Evolutionary conservation across 2,329 filamentous ascomycete genomes (phyloP).

Genomic region (Colletotrichum graminicola): DNA sequence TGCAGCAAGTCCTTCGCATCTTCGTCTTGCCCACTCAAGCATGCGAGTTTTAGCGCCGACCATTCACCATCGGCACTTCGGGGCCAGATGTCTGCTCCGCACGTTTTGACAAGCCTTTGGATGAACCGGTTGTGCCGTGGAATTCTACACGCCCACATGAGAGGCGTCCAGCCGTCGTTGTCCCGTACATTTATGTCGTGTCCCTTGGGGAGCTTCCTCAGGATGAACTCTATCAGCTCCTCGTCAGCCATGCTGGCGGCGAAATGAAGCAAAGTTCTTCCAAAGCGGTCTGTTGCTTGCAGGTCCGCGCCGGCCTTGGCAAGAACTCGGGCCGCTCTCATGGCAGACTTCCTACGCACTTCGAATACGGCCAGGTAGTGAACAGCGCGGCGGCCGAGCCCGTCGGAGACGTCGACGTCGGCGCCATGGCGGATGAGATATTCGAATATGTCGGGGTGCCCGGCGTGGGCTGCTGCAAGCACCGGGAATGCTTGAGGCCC

Average conservation of each 20-base stretch:
- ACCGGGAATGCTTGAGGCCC: not conserved
- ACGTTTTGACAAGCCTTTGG: not conserved
- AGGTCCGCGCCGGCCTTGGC: not conserved
- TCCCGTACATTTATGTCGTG: not conserved
- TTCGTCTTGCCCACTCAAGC: not conserved
- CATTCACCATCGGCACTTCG: not conserved
- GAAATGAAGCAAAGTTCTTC: not conserved
- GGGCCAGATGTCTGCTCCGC: not conserved
- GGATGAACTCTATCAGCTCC: not conserved
- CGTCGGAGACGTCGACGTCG: not conserved
- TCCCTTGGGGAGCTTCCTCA: not conserved
- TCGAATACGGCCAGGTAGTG: not conserved
- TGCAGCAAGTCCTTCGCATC: not conserved
- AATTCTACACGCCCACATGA: conserved; percentile 1
- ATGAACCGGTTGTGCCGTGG: not conserved
- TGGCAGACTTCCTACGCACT: no score
- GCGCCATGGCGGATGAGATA: conserved; percentile 1
- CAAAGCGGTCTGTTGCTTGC: not conserved
- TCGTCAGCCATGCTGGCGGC: not conserved
- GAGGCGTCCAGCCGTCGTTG: not conserved
- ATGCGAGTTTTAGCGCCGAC: not conserved
- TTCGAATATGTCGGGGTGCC: not conserved
- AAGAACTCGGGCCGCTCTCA: not conserved
- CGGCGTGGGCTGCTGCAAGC: not conserved
- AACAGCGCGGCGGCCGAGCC: not conserved